Base-by-base conservation (phyloP, 2,329 filamentous ascomycete genomes). In the Arachnomyces sp. region DNA sequence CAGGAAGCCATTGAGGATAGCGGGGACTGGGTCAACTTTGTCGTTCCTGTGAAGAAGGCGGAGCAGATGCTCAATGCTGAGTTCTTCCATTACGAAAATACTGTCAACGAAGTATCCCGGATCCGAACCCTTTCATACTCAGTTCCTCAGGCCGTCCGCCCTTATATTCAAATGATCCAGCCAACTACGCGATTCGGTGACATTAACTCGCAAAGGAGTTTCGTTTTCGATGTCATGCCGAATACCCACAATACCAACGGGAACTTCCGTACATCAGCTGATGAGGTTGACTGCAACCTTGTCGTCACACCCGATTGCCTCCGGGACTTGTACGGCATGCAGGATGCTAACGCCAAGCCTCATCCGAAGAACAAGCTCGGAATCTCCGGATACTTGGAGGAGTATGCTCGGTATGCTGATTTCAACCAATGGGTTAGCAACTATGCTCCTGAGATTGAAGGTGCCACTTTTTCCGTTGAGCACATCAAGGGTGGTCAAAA, bases 121-220 rank as follows among this genome's bases (percentile, higher is more conserved):
- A 67, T 82, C 30, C 71, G 80, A 32, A 71, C 74, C 4, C 59
- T 75, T 12, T 63, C 69, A 34, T 85, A 84, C 59, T 82, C 77
- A 0, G 69, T 84, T 1, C 82, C 80, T 0, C 65, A 65, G 37
- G 57, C 68, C 0, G 57, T 84, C 6, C 67, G 69, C 38, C 51
- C 64, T 32, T 67, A 77, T 50, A 68, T 84, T 42, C 73, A 76
- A 43, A 68, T 82, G 53, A 75, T 84, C 36, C 77, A 82, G 56
- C 80, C 80, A 1, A 83, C 79, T 0, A 83, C 76, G 3, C 68
- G 74, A 30, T 84, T 83, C 43, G 74, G 74, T 13, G 63, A 70
- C 40, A 65, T 74, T 15, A 57, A 55, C 21, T 49, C 69, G 2
- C 68, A 74, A 42, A 54, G 50, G 33, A 65, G 56, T 17, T 58